phyloP scores from a whole-genome alignment of 179 eudicot species.

The Silene noctiflora region DNA sequence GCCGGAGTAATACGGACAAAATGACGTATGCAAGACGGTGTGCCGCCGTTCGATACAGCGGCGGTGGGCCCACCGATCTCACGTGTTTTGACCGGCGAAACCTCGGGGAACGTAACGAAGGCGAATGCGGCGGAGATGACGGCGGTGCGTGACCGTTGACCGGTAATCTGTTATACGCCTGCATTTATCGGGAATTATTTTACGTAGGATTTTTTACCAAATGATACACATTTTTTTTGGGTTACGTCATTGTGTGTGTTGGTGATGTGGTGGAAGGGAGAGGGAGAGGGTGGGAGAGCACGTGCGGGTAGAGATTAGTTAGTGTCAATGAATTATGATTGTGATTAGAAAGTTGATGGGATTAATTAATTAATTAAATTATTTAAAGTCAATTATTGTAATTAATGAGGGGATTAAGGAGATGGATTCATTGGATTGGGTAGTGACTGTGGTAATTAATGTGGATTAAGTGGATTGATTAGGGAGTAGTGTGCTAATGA shows the following conservation, averaged over 20 bases:
- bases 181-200: constrained; percentile 35
- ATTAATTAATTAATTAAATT: too few relatives aligned
- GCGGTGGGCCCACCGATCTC: constrained; percentile 25
- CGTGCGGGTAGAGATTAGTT: too few relatives aligned
- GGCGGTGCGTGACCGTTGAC: constrained; percentile 70
- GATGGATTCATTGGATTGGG: too few relatives aligned
- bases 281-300: neutral
- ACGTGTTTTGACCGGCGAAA: constrained; percentile 47
- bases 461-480: too few relatives aligned
- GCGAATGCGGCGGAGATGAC: constrained; percentile 68
- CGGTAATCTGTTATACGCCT: constrained; percentile 64
- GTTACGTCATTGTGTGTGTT: constrained; percentile 20
- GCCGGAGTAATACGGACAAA: constrained; percentile 65
- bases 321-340: too few relatives aligned
- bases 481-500: too few relatives aligned
- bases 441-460: too few relatives aligned
- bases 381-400: too few relatives aligned
- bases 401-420: too few relatives aligned
- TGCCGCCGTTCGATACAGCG: constrained; percentile 36
- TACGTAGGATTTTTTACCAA: too few relatives aligned
- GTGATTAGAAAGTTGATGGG: too few relatives aligned
- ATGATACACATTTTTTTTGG: too few relatives aligned
- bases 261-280: neutral
- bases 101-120: constrained; percentile 61
- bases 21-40: constrained; percentile 65